These are phyloP conservation scores for Carex kokanica DNA, from an alignment of 176 grass and related monocot species.

Conservation along the genomic window DNA sequence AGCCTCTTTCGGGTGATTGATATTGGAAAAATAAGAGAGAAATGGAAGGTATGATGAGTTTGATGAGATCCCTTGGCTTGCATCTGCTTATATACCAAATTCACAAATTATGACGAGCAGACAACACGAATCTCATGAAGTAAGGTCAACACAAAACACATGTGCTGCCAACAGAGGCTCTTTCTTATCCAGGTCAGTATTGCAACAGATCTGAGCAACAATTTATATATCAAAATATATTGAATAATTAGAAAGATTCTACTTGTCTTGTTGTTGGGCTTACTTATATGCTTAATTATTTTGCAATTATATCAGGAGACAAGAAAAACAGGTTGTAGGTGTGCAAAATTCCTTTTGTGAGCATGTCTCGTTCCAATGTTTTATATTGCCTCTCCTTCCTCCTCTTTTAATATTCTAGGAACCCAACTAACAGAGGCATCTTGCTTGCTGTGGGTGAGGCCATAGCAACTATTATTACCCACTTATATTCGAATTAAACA, in stretches of 20 bases:
- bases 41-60: neutral
- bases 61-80: neutral
- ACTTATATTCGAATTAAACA: no score
- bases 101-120: neutral
- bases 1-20: slow-evolving; percentile 25
- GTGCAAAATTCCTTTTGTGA: no score
- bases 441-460: no score
- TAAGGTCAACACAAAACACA: neutral
- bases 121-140: neutral
- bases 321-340: no score
- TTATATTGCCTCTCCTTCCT: no score
- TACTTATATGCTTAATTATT: neutral
- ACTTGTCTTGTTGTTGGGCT: neutral
- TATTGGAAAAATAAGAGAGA: neutral
- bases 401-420: no score
- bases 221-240: neutral
- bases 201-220: neutral
- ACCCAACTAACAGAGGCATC: no score
- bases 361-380: no score
- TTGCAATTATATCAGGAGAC: no score
- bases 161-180: neutral
- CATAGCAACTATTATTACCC: no score
- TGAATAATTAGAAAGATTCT: neutral
- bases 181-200: neutral
- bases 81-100: slow-evolving; percentile 25